Percentiles rank a stretch among this genome's conserved stretches.
These are phyloP conservation scores for Claviceps pazoutovae DNA, from an alignment of 2,329 filamentous ascomycete genomes.

Conservation along the genomic window DNA sequence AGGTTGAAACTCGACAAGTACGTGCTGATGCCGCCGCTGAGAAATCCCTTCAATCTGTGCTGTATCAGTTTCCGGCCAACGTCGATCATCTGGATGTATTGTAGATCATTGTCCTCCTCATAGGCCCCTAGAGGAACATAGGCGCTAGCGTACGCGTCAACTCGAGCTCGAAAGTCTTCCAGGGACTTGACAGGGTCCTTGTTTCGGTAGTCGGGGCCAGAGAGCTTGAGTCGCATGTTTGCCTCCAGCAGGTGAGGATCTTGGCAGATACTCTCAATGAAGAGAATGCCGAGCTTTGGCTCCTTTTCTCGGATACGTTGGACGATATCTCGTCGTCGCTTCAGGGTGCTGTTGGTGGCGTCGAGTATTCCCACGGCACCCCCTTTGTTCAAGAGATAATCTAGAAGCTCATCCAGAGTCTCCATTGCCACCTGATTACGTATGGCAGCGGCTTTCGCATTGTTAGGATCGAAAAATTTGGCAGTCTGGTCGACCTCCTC, in stretches of 20 bases:
- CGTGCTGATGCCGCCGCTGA: slow-evolving; percentile 82
- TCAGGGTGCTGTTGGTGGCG: slow-evolving; percentile 89
- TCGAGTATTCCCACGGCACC: slow-evolving; percentile 92
- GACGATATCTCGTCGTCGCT: slow-evolving; percentile 71
- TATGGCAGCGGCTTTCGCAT: slow-evolving; percentile 65
- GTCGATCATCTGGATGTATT: slow-evolving; percentile 96
- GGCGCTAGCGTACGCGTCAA: slow-evolving; percentile 84
- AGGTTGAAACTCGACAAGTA: slow-evolving; percentile 96
- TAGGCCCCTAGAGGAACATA: slow-evolving; percentile 84
- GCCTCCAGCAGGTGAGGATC: slow-evolving; percentile 76
- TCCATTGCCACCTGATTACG: slow-evolving; percentile 86
- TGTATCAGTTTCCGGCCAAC: slow-evolving; percentile 89
- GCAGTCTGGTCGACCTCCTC: slow-evolving; percentile 71
- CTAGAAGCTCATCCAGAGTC: slow-evolving; percentile 79
- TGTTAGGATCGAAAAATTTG: slow-evolving; percentile 84
- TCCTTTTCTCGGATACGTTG: slow-evolving; percentile 70
- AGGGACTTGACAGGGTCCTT: slow-evolving; percentile 80
- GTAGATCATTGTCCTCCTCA: slow-evolving; percentile 80
- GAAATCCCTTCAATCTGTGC: slow-evolving; percentile 79
- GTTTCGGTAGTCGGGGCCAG: slow-evolving; percentile 87
- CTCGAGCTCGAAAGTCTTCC: slow-evolving; percentile 82
- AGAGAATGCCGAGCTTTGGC: slow-evolving; percentile 79
- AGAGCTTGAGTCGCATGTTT: slow-evolving; percentile 94
- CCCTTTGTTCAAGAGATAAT: slow-evolving; percentile 70
- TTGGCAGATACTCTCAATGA: slow-evolving; percentile 87